Base-by-base conservation (phyloP, 2,329 filamentous ascomycete genomes). In the Penicillium nordicum region DNA sequence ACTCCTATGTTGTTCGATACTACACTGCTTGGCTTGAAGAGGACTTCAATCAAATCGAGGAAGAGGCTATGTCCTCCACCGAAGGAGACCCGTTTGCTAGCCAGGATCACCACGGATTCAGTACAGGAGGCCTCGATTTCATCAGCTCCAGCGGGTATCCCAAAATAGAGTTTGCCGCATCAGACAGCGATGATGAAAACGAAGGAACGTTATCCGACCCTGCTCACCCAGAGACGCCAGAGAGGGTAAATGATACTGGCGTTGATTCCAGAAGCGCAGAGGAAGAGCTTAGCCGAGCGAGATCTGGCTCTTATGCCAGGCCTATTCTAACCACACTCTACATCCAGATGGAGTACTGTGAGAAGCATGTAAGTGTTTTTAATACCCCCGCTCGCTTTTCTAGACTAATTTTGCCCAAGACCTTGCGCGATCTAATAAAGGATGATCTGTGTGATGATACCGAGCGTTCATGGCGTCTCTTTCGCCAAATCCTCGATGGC, bases 291-390 rank as follows among this genome's bases (percentile, higher is more conserved):
- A 75, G 61, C 60, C 71, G 78, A 11, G 72, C 74, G 44, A 73
- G 75, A 50, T 80, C 79, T 18, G 77, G 76, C 50, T 80, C 80
- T 14, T 74, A 76, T 53, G 76, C 78, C 21, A 79, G 82, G 53
- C 79, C 84, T 4, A 82, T 84, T 58, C 84, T 84, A 50, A 92
- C 88, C 0, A 87, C 92, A 7, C 81, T 99, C 41, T 99, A 97
- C 71, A 97, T 99, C 54, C 94, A 96, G 58, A 99, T 99, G 94
- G 94, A 99, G 71, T 96, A 97, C 64, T 99, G 94, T 69, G 93
- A 97, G 71, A 94, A 93, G 69, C 85, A 89, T 63, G 86, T 88
- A 76, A 72, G 82, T 75, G 23, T 51, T 40, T 40, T 9, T 21
- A 25, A 38, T 23, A n/a, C 23, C n/a, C 14, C 2, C 11, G 21